Conservation (phyloP, 257 asterid genomes). For the Jasminum sambac region DNA sequence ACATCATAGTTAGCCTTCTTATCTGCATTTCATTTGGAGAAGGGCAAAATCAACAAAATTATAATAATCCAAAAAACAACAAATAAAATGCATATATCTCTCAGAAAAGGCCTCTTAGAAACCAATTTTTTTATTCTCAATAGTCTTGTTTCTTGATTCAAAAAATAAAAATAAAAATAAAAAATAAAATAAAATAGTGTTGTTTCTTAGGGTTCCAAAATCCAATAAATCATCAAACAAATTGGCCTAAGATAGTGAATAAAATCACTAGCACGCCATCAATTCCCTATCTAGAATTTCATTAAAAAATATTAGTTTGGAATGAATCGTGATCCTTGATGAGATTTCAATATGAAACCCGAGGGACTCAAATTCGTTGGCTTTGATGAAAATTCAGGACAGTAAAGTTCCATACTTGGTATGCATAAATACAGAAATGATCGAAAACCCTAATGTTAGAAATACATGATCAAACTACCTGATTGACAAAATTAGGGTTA, state of each 20-base stretch:
- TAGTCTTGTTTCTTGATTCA: too few species aligned
- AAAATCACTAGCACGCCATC: too few species aligned
- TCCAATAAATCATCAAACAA: too few species aligned
- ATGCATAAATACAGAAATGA: neutral
- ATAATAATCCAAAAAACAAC: neutral
- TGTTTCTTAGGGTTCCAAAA: neutral
- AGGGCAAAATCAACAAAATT: neutral
- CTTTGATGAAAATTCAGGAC: neutral
- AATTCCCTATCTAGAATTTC: too few species aligned
- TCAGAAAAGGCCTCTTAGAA: neutral
- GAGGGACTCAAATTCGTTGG: neutral
- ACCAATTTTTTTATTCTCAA: neutral
- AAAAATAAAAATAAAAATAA: too few species aligned
- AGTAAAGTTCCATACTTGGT: neutral
- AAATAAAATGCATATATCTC: neutral
- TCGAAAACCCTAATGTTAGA: neutral
- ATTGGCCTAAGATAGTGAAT: too few species aligned
- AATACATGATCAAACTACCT: neutral
- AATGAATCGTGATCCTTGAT: too few species aligned
- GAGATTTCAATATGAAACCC: too few species aligned
- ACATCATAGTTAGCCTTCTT: constrained; percentile 37
- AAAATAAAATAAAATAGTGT: too few species aligned
- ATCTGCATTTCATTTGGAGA: constrained; percentile 21
- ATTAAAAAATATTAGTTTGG: too few species aligned
- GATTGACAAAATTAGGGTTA: neutral